Percentiles rank a stretch among this genome's conserved stretches.
phyloP scores from a whole-genome alignment of 2,329 filamentous ascomycete genomes.

The Zelopaecilomyces penicillatus region DNA sequence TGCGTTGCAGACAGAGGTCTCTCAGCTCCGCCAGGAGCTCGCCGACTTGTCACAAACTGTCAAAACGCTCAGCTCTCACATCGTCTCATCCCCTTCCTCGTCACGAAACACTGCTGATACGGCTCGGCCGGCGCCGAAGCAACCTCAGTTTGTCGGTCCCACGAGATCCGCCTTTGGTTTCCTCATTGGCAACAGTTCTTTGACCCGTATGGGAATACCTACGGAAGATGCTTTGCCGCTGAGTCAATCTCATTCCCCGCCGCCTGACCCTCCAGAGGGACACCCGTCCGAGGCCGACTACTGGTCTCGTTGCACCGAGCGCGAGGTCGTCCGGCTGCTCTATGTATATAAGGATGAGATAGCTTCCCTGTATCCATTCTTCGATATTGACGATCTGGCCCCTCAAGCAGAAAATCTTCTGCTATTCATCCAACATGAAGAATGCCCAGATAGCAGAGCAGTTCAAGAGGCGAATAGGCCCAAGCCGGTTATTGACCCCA shows the following conservation, averaged over 20 bases:
- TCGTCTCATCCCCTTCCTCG: constrained; percentile 8
- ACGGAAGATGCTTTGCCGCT: constrained; percentile 16
- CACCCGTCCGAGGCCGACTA: constrained; percentile 11
- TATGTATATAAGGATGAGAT: constrained; percentile 31
- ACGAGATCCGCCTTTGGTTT: constrained; percentile 27
- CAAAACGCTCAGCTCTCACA: constrained; percentile 16
- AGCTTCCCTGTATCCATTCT: constrained; percentile 28
- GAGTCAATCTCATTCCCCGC: constrained; percentile 8
- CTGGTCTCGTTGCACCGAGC: constrained; percentile 15
- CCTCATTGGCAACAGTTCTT: constrained; percentile 25
- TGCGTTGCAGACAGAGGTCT: constrained; percentile 19
- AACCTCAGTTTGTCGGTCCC: constrained; percentile 29
- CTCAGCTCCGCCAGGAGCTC: constrained; percentile 22
- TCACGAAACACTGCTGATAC: constrained; percentile 7
- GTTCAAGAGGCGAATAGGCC: neutral
- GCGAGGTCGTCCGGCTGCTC: constrained; percentile 24
- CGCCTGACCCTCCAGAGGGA: neutral
- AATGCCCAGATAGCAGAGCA: neutral
- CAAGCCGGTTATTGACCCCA: constrained; percentile 4
- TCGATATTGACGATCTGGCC: constrained; percentile 20
- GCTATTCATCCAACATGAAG: constrained; percentile 11
- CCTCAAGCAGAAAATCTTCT: constrained; percentile 19
- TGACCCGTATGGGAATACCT: constrained; percentile 28
- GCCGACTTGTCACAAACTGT: constrained; percentile 19
- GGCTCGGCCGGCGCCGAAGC: constrained; percentile 18